Conservation (phyloP, 139 green algal species). For the Picochlorum sp. region DNA sequence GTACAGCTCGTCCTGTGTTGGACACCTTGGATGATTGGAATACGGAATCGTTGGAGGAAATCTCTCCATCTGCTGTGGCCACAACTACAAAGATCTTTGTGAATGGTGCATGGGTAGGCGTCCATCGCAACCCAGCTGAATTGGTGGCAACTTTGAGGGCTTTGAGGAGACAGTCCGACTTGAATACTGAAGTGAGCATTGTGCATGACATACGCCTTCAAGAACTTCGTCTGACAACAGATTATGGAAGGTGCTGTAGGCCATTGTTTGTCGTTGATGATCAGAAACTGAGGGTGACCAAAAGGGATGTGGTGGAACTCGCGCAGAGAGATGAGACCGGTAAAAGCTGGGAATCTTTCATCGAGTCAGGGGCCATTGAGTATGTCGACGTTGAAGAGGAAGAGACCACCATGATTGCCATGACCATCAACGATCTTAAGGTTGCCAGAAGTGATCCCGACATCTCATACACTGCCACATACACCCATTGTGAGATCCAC, state of each 20-base stretch:
- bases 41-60: constrained; percentile 71
- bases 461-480: constrained; percentile 56
- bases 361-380: constrained; percentile 62
- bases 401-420: constrained; percentile 98
- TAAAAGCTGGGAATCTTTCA: constrained; percentile 49
- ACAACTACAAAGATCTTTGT: constrained; percentile 76
- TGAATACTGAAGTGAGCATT: constrained; percentile 70
- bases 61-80: constrained; percentile 53
- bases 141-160: constrained; percentile 68
- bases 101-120: constrained; percentile 68
- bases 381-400: constrained; percentile 84
- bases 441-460: constrained; percentile 28
- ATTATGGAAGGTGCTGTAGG: constrained; percentile 73
- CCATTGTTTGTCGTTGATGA: constrained; percentile 92
- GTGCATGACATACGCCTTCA: constrained; percentile 79
- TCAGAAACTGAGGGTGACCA: constrained; percentile 73
- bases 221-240: constrained; percentile 81
- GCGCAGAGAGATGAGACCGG: constrained; percentile 27
- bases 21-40: constrained; percentile 76
- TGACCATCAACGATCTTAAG: constrained; percentile 74
- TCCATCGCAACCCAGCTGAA: constrained; percentile 60
- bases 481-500: constrained; percentile 99
- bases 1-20: constrained; percentile 50
- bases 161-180: constrained; percentile 62
- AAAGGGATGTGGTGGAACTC: constrained; percentile 63